Base-by-base conservation (phyloP, 2,329 filamentous ascomycete species). In the Leptographium flavum region DNA sequence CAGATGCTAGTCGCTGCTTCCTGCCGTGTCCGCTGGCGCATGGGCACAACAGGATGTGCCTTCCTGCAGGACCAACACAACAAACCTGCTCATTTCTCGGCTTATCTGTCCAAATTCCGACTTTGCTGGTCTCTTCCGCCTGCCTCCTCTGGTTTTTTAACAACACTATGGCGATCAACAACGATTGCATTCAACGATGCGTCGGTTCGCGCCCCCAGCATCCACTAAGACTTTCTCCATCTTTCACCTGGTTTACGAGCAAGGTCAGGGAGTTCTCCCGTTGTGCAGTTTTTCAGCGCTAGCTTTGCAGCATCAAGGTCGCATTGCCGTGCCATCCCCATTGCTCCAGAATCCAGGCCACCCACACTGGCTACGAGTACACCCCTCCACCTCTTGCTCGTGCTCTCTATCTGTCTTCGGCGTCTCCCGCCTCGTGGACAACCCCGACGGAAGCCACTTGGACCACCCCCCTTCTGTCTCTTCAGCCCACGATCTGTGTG, bases 381-480 rank as follows among this genome's bases (percentile, higher is more conserved):
- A 32, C n/a, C 30, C 19, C n/a, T 11, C n/a, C 14, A 19, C 21
- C 31, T 11, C 15, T 5, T 27, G n/a, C 25, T 38, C 3, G 15
- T 14, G 17, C 9, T 25, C 37, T 21, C 28, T 45, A 33, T 51
- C 49, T 53, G 45, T 31, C 25, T 32, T 51, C 49, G 49, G 49
- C 49, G 49, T 45, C 44, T 47, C 46, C 49, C 49, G 51, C 46
- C 22, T 17, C 9, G 43, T 50, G 43, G 45, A 42, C 33, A 21
- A 41, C 42, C 27, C 45, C 45, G 43, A 46, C 23, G 33, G 31
- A 32, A 41, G 10, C 39, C 28, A 31, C 23, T 14, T 37, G 19
- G 19, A 21, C 4, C 21, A 13, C 22, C 35, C 30, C 21, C 17
- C 40, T 27, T 39, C 43, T 23, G 39, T 31, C 38, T n/a, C 28